These are phyloP conservation scores for Sarocladium strictum DNA, from an alignment of 2,329 filamentous ascomycete genomes.

Conservation along the genomic window DNA sequence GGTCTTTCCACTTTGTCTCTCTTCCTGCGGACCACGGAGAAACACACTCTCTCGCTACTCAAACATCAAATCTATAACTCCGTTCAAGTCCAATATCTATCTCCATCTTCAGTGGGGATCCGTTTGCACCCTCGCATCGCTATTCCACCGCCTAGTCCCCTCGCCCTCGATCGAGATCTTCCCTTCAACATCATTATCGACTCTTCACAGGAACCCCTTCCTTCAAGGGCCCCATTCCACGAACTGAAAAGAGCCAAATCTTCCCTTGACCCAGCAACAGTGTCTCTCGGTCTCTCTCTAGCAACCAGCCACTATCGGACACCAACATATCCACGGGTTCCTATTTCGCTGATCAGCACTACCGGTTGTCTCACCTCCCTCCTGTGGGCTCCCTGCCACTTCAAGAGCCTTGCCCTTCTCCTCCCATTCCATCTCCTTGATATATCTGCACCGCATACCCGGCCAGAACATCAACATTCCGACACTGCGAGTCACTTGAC, in stretches of 20 bases:
- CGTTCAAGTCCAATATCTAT: not conserved
- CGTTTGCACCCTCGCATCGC: not conserved
- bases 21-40: not conserved
- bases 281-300: slow-evolving; percentile 29
- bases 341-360: slow-evolving; percentile 26
- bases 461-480: slow-evolving; percentile 8
- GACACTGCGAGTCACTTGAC: slow-evolving; percentile 12
- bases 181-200: slow-evolving; percentile 6
- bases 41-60: not conserved
- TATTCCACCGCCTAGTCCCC: not conserved
- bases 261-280: slow-evolving; percentile 15
- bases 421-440: slow-evolving; percentile 29
- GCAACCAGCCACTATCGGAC: slow-evolving; percentile 4
- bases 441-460: slow-evolving; percentile 37
- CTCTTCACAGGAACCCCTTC: slow-evolving; percentile 8
- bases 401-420: not conserved
- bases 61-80: slow-evolving; percentile 8
- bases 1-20: not conserved
- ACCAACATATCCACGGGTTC: slow-evolving; percentile 18
- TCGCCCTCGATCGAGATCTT: slow-evolving; percentile 8
- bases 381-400: slow-evolving; percentile 8
- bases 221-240: slow-evolving; percentile 19
- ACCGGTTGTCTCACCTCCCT: slow-evolving; percentile 26
- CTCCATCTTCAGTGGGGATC: slow-evolving; percentile 1
- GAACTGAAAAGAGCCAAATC: slow-evolving; percentile 10